A percentile compares a stretch with the other conserved stretches of the same genome.
These are phyloP conservation scores for Thermomucor indicae-seudaticae DNA, from an alignment of 371 early-diverging fungal species.

Conservation along the genomic window DNA sequence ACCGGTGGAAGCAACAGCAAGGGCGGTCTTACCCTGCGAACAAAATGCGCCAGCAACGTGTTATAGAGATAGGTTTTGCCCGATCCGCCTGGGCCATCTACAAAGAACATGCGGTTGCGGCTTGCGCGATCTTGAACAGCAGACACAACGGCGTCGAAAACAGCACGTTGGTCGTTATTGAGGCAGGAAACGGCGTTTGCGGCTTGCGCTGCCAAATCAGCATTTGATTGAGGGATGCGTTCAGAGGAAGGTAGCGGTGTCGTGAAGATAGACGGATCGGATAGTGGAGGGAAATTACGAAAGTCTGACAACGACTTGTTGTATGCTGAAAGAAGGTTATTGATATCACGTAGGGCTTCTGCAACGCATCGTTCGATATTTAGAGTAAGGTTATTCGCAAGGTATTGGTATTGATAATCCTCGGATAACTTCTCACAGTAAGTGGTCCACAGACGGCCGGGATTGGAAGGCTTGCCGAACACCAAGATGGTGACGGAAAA, in stretches of 20 bases:
- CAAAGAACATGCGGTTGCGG: constrained; percentile 5
- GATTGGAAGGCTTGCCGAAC: constrained; percentile 3
- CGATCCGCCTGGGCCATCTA: constrained; percentile 8
- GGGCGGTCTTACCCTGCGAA: not conserved
- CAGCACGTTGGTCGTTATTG: not conserved
- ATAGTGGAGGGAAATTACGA: not conserved
- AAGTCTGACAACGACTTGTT: not conserved
- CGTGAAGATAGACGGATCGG: not conserved
- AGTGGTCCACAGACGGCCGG: constrained; percentile 1
- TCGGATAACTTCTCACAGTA: not conserved
- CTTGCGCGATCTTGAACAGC: not conserved
- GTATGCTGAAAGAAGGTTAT: not conserved
- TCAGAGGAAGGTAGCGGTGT: too few relatives aligned
- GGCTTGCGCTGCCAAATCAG: not conserved
- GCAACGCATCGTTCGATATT: constrained; percentile 1
- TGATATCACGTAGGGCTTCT: not conserved
- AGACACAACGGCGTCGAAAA: constrained; percentile 3
- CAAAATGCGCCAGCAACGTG: not conserved
- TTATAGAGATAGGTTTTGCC: constrained; percentile 10
- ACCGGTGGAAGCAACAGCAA: constrained; percentile 4
- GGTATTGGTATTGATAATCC: constrained; percentile 1
- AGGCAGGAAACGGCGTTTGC: not conserved
- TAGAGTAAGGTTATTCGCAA: not conserved
- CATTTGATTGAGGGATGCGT: too few relatives aligned
- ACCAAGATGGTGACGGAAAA: constrained; percentile 1